A percentile compares a stretch with the other conserved stretches of the same genome.
These are phyloP conservation scores for Penicillium cinerascens DNA, from an alignment of 495 filamentous ascomycete species.

Conservation along the genomic window DNA sequence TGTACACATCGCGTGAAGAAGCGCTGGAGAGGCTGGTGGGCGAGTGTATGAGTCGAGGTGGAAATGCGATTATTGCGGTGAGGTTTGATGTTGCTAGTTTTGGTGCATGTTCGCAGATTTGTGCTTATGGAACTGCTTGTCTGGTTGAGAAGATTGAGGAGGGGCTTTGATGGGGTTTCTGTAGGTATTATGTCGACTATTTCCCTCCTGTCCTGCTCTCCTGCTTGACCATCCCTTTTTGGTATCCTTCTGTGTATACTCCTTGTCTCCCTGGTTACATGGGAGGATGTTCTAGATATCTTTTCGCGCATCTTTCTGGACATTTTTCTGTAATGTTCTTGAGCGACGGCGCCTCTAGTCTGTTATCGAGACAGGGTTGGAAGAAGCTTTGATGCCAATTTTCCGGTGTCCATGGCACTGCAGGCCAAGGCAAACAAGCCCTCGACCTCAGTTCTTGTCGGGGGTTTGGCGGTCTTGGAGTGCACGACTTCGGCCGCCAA, in stretches of 20 bases:
- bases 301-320: too few relatives aligned
- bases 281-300: too few relatives aligned
- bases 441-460: background rate
- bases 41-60: constrained; percentile 54
- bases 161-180: background rate
- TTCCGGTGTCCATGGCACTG: constrained; percentile 7
- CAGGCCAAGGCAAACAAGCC: constrained; percentile 5
- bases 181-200: background rate
- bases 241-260: too few relatives aligned
- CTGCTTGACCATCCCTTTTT: background rate
- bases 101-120: constrained; percentile 52
- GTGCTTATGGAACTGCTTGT: constrained; percentile 58
- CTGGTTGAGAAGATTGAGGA: constrained; percentile 47
- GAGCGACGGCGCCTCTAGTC: too few relatives aligned
- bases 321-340: too few relatives aligned
- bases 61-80: constrained; percentile 57
- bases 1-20: constrained; percentile 54
- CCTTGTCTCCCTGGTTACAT: too few relatives aligned
- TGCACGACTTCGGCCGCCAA: background rate
- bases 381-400: constrained; percentile 23
- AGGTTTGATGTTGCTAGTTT: constrained; percentile 45
- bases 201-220: background rate
- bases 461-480: background rate
- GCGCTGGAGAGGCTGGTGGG: constrained; percentile 52
- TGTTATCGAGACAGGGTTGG: too few relatives aligned